Percentiles rank a stretch among this genome's conserved stretches.
These are phyloP conservation scores for Phytopythium kandeliae DNA, from an alignment of 352 stramenopile species.

Conservation along the genomic window DNA sequence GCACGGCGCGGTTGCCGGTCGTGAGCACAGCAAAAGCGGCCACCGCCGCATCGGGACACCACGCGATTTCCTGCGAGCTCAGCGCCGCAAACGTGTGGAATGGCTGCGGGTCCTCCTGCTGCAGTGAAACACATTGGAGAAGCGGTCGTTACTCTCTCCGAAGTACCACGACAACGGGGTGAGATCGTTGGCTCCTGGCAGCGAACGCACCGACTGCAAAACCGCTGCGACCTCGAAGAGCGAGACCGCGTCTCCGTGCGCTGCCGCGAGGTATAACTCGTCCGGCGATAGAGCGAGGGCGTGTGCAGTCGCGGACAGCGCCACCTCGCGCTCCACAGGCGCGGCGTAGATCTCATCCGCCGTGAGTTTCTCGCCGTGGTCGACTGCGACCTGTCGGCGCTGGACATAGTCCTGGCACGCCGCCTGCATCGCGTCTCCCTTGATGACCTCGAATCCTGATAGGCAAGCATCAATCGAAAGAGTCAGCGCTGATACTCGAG, in stretches of 20 bases:
- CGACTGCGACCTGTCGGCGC: slow-evolving; percentile 39
- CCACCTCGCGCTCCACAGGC: slow-evolving; percentile 26
- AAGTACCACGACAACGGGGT: no score
- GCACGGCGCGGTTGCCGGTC: slow-evolving; percentile 25
- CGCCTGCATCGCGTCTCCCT: slow-evolving; percentile 23
- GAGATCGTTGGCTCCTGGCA: no score
- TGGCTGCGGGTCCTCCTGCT: slow-evolving; percentile 20
- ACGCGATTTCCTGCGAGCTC: slow-evolving; percentile 41
- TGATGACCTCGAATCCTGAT: slow-evolving; percentile 42
- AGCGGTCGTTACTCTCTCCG: background rate
- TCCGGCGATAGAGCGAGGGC: slow-evolving; percentile 47
- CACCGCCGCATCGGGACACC: slow-evolving; percentile 22
- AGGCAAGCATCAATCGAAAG: no score
- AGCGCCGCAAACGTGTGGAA: slow-evolving; percentile 34
- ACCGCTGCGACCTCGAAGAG: slow-evolving; percentile 60
- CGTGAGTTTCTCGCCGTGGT: slow-evolving; percentile 47
- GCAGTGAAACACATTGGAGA: background rate
- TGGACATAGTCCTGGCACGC: slow-evolving; percentile 36
- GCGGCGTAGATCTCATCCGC: slow-evolving; percentile 37
- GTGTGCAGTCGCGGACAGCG: slow-evolving; percentile 34
- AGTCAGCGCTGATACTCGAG: no score
- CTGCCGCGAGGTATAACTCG: slow-evolving; percentile 44
- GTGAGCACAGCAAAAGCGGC: slow-evolving; percentile 36
- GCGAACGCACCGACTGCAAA: slow-evolving; percentile 33
- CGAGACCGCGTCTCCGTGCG: slow-evolving; percentile 35